Evolutionary conservation across 805 yeast species (phyloP), one percentile per base, ranked within the genome.

Genomic region (Candida silvicultrix): DNA sequence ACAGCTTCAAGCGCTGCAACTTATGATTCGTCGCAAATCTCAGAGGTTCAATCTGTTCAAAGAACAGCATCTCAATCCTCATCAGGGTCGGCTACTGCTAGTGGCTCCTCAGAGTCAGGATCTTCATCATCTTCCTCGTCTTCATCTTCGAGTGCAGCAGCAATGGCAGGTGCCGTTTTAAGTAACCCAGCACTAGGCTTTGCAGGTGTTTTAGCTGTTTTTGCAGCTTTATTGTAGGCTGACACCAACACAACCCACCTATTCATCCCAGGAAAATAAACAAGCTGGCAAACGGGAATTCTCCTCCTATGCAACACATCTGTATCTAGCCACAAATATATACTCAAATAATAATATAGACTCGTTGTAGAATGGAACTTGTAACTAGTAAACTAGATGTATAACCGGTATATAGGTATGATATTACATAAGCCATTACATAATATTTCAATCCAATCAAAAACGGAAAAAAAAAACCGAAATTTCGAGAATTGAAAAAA

Each of bases 1-100:
- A 43, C 49, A 36, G 49, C 48, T 10, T 47, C 54, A 36, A 38
- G 45, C n/a, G 55, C 40, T 42, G 63, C 62, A 35, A 53, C 62
- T 21, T 49, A 49, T 44, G 52, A 57, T 46, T 45, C 60, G 19
- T 41, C 53, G 12, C 45, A 41, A 25, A 36, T 44, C 20, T 39
- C 60, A 8, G 48, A 43, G 20, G 31, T 51, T 28, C 40, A 50
- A 5, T 41, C 58, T 22, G 56, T 45, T 16, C 47, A 55, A 52
- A 29, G 57, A 15, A 14, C 41, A 1, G 38, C 25, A 5, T 44
- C 56, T 34, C 54, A 52, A 9, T 49, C 57, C 42, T n/a, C 46
- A 36, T 25, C 56, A 18, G 43, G 56, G 20, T 22, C 52, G 4
- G 38, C 50, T 5, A 14, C 47, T 2, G 7, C 31, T 7, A 23